phyloP scores from a whole-genome alignment of 2,329 filamentous ascomycete species.

The Paecilomyces sp. region DNA sequence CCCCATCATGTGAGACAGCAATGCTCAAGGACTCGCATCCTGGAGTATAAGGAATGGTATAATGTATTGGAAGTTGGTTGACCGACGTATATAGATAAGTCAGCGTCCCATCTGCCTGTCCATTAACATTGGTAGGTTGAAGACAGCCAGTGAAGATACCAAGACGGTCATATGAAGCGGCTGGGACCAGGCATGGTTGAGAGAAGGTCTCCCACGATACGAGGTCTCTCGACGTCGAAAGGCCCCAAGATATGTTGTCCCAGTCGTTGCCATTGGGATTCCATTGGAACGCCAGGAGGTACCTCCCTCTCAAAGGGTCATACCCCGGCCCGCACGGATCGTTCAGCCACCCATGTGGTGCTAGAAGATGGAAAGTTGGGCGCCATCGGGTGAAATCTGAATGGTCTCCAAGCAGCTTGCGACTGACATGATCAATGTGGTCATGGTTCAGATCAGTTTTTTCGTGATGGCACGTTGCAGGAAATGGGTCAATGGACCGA shows the following conservation, averaged over 20 bases:
- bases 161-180: slow-evolving; percentile 28
- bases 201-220: slow-evolving; percentile 28
- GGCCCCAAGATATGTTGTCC: slow-evolving; percentile 38
- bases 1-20: slow-evolving; percentile 31
- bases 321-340: slow-evolving; percentile 38
- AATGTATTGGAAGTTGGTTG: slow-evolving; percentile 32
- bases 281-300: slow-evolving; percentile 39
- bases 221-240: slow-evolving; percentile 31
- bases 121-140: slow-evolving; percentile 18
- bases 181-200: slow-evolving; percentile 24
- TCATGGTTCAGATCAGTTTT: not conserved
- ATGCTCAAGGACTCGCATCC: slow-evolving; percentile 33
- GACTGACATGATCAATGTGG: not conserved
- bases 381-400: slow-evolving; percentile 12
- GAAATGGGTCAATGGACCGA: not conserved
- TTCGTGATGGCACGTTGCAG: not conserved
- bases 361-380: slow-evolving; percentile 30
- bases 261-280: slow-evolving; percentile 35
- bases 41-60: slow-evolving; percentile 28
- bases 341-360: slow-evolving; percentile 36
- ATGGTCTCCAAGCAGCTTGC: not conserved
- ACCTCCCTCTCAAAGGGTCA: slow-evolving; percentile 30
- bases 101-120: slow-evolving; percentile 15
- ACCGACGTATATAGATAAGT: slow-evolving; percentile 37
- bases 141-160: slow-evolving; percentile 39